Evolutionary conservation across 257 asterid species (phyloP), one percentile per base, ranked within the genome.

Genomic region (Solanum gandarillasii): DNA sequence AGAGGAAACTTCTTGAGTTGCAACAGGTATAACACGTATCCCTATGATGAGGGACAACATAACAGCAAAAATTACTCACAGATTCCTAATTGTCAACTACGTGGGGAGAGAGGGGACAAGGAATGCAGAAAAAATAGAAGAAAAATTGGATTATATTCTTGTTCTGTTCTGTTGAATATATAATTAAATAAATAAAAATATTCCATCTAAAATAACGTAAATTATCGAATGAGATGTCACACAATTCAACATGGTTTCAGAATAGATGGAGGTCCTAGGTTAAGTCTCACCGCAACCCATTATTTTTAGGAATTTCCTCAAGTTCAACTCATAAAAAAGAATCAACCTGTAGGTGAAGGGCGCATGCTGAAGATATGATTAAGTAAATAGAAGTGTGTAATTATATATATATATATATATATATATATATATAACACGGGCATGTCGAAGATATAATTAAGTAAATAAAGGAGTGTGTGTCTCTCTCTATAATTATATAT

Each of bases 1-100:
- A 97, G 91, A 93, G 91, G 91, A 97, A 97, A 94, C 99, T 97
- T 91, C 98, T 95, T 41, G 99, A 95, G 18, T 91, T 96, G 94
- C 99, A 97, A 87, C 99, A 97, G 99, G 99, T 96, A 91, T 55
- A 55, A 55, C 65, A 55, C 11, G 11, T 55, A 55, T 55, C 65
- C 65, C 65, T 55, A 55, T 55, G 11, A 55, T 55, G 25, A 55
- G 65, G 65, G 25, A 7, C 65, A 55, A 55, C 8, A 55, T 55
- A 55, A 7, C 65, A 55, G 65, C 11, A 55, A 55, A 55, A 20
- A 55, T 52, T 48, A 7, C 60, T 7, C 65, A 20, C n/a, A 18
- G 65, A 55, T 55, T 55, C 25, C 81, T 62, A 72, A 55, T 55
- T 55, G 25, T 55, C n/a, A 55, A 55, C 65, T 55, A 6, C 18